Base-by-base conservation (phyloP, 2,329 filamentous ascomycete genomes). In the Fusarium sp. region DNA sequence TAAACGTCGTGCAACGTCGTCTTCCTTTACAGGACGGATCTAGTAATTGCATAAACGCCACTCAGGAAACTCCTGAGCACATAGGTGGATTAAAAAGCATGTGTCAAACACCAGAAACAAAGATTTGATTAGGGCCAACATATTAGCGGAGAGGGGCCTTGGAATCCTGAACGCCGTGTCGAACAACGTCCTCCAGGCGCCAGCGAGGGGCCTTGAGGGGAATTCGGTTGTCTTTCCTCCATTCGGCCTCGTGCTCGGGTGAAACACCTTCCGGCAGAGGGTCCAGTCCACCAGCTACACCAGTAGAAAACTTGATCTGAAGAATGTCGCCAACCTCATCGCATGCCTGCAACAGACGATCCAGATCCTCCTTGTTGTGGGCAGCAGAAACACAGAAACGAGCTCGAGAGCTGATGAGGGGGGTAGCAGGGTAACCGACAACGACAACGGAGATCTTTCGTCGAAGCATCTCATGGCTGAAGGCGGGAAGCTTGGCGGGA, bases 401-500 rank as follows among this genome's bases (percentile, higher is more conserved):
- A 53, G 94, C 96, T 70, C 96, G 92, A 22, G 95, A 98, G 68
- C 93, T 97, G 75, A 98, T 97, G 47, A 99, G 88, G 2, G 96
- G 96, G 4, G 96, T 99, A 11, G 95, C 96, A 8, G 96, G 96
- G 79, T 99, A 99, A 55, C 95, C 96, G 67, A 99, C 96, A 47
- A 99, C 93, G 42, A 99, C 96, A 54, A 98, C 93, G 0, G 95
- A 96, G 75, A 99, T 98, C 82, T 98, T 98, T 78, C 96, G 93
- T 83, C 93, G 93, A 66, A 98, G 89, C 96, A 99, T 98, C 81
- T 98, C 96, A 79, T 97, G 96, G 52, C 94, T 98, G 82, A 99
- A 99, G 63, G 96, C 95, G 7, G 95, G 93, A 87, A 99, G 98
- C 84, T 99, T 99, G 76, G 93, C 96, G n/a, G 96, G 96, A 83